Conservation (phyloP, 805 yeast genomes). For the Barnettozyma siamensis region DNA sequence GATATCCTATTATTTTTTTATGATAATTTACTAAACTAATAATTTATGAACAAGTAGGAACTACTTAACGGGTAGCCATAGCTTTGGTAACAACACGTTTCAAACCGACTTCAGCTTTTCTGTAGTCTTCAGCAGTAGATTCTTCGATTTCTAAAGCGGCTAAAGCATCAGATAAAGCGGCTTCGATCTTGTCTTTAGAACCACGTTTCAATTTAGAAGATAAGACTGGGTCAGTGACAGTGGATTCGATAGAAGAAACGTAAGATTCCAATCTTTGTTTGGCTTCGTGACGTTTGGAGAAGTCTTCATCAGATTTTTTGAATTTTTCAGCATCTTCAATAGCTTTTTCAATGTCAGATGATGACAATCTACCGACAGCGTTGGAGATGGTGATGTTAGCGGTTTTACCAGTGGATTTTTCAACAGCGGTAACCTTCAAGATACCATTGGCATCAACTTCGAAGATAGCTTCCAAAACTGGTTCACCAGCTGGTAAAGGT, state of each 20-base stretch:
- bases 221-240: constrained; percentile 97
- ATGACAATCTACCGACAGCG: constrained; percentile 97
- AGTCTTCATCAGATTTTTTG: constrained; percentile 98
- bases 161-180: constrained; percentile 96
- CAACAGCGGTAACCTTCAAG: constrained; percentile 97
- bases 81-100: constrained; percentile 99
- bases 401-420: constrained; percentile 97
- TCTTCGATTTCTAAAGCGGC: constrained; percentile 97
- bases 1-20: constrained; percentile 5
- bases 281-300: constrained; percentile 99
- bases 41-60: constrained; percentile 9
- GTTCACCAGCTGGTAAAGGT: constrained; percentile 98
- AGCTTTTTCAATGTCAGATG: constrained; percentile 97
- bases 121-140: constrained; percentile 91
- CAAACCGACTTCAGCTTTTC: constrained; percentile 98
- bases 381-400: constrained; percentile 98
- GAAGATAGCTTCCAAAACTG: constrained; percentile 97
- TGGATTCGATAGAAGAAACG: constrained; percentile 91
- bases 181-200: constrained; percentile 94
- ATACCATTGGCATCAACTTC: constrained; percentile 99
- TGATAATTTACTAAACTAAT: constrained; percentile 7
- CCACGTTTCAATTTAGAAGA: constrained; percentile 97
- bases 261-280: constrained; percentile 98
- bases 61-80: constrained; percentile 88
- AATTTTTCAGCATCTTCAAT: constrained; percentile 97